Base-by-base conservation (phyloP, 1,284 basidiomycete genomes). In the Takashimella koratensis region DNA sequence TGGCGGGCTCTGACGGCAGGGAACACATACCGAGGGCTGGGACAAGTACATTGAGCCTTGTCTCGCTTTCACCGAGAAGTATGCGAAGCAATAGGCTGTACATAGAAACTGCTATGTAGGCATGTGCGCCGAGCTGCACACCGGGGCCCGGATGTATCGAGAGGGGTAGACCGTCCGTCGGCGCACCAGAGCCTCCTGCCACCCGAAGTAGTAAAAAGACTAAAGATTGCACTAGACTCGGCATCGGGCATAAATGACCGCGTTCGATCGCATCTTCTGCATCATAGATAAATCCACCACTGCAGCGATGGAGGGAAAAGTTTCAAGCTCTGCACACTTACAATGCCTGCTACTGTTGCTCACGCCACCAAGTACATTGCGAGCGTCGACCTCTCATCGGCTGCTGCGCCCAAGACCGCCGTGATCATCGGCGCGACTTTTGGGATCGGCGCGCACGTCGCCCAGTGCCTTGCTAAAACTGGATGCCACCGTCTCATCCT, bases 401-500 rank as follows among this genome's bases (percentile, higher is more conserved):
- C n/a, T n/a, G 8, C 10, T 36, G 8, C 30, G 30, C 11, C 45
- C 6, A 54, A 51, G 24, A 56, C 52, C 1, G 53, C 56, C 3
- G 54, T 58, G 6, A 47, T 60, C 21, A 24, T 63, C 5, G 61
- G 61, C 12, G 58, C 47, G 12, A 63, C 61, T 13, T 47, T 24
- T 2, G 58, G 56, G 25, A 56, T 63, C 8, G 61, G 61, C 12
- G 55, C 53, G 0, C 53, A 51, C 1, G 27, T 52, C 20, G 56
- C 61, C 8, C 47, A 53, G 3, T 40, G 27, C 12, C 40, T 63
- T 3, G 51, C 58, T 3, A 51, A 41, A 4, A 30, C 52, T 12
- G 58, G 58, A 2, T 54, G 52, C 39, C 30, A 25, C 5, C 45
- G 54, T 16, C 30, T 59, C n/a, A 47, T 62, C 45, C 46, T 58